Conservation (phyloP, 164 flowering plant species). For the Hamamelis virginiana region DNA sequence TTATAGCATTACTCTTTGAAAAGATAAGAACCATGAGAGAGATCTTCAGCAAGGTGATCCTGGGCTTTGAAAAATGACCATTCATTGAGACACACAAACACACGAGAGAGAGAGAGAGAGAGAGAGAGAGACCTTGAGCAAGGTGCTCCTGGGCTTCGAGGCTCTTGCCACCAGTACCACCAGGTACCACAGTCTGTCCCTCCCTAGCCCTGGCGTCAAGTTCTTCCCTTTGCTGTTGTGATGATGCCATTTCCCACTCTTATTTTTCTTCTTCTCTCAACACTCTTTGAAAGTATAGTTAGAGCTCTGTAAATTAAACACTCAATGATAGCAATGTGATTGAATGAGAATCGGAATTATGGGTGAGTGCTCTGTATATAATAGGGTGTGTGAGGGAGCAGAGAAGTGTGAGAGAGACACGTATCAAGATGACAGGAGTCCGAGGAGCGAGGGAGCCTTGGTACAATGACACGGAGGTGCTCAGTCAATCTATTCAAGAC, state of each 20-base stretch:
- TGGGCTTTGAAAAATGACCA: no score
- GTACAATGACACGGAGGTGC: slow-evolving; percentile 18
- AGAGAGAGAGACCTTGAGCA: slow-evolving; percentile 50
- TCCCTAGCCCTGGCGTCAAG: slow-evolving; percentile 64
- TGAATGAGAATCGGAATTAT: no score
- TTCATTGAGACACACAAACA: no score
- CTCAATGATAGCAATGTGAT: no score
- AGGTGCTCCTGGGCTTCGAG: slow-evolving; percentile 80
- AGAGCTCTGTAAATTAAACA: no score
- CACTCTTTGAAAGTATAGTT: no score
- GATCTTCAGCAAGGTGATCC: no score
- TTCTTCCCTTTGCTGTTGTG: slow-evolving; percentile 28
- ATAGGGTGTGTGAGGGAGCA: not conserved
- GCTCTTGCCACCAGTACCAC: slow-evolving; percentile 80
- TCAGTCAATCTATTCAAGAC: not conserved
- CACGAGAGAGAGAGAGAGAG: no score
- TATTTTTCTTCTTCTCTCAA: no score
- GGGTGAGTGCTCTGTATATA: no score
- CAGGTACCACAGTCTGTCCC: slow-evolving; percentile 78
- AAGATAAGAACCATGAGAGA: no score
- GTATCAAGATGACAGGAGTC: slow-evolving; percentile 9
- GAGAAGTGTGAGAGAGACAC: slow-evolving; percentile 6
- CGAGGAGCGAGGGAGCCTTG: not conserved
- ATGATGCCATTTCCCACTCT: slow-evolving; percentile 34
- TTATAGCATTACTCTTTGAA: no score